Evolutionary conservation across 1,284 basidiomycete species (phyloP), one percentile per base, ranked within the genome.

Genomic region (Irpex sp.): DNA sequence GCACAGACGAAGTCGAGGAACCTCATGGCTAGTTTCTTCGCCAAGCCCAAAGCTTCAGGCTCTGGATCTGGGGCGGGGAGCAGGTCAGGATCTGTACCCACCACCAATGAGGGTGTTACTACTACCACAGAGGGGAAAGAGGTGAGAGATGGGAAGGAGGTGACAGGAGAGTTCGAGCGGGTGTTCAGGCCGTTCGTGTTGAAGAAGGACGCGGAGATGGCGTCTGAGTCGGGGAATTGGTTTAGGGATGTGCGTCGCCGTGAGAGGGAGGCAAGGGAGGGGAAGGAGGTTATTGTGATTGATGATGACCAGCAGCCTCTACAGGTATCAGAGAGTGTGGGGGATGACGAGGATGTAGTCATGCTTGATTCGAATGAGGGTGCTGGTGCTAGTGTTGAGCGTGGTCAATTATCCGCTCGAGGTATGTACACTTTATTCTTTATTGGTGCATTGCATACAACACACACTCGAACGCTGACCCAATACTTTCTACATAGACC

Each of bases 141-240:
- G 4, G 51, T n/a, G n/a, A n/a, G n/a, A n/a, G n/a, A n/a, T n/a
- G n/a, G n/a, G n/a, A n/a, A 26, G 21, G 21, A 26, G 21, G 21
- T 26, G 21, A 26, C 21, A 26, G 21, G 21, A 26, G 21, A 26
- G 21, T 96, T 92, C 69, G 82, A 88, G 63, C 84, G 78, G 67
- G 80, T 82, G 0, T 96, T 96, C 79, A 88, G 85, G 67, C 86
- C 92, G 1, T 96, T 94, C 71, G 79, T 85, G 5, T 67, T 91
- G 65, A 92, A 90, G 77, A 91, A 89, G 68, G 89, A 86, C 65
- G 83, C 85, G 4, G 78, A 82, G 31, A 68, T 94, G 13, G 92
- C 93, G 3, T 89, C 31, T 6, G 5, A 34, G 1, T 34, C 90
- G 0, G 72, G 81, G 51, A 94, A 94, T 69, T 85, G 84, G 77